Conservation (phyloP, 352 stramenopile species). For the Phytophthora citrophthora region DNA sequence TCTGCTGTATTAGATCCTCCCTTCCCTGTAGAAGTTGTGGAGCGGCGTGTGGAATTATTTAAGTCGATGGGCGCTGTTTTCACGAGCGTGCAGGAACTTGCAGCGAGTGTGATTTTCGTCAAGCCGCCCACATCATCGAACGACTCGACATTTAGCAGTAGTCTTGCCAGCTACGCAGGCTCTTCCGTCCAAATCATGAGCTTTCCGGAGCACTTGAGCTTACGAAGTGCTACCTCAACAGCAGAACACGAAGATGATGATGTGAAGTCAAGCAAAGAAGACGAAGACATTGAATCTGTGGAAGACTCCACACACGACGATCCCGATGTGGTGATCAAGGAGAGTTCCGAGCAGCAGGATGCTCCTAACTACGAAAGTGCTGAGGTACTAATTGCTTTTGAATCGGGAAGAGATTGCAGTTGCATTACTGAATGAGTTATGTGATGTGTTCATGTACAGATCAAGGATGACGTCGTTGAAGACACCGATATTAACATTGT, state of each 20-base stretch:
- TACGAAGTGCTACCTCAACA: constrained; percentile 29
- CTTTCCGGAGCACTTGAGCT: constrained; percentile 75
- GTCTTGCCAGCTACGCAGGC: constrained; percentile 55
- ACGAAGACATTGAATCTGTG: constrained; percentile 16
- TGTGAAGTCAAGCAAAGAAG: constrained; percentile 20
- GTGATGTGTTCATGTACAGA: constrained; percentile 7
- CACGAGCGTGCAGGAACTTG: constrained; percentile 82
- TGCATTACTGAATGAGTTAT: constrained; percentile 6
- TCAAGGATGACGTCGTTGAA: constrained; percentile 17
- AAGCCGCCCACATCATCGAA: constrained; percentile 61
- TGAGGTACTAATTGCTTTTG: constrained; percentile 17
- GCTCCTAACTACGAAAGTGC: constrained; percentile 17
- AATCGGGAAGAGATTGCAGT: not conserved
- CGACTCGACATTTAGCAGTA: constrained; percentile 72
- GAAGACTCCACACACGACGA: constrained; percentile 12
- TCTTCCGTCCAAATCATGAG: constrained; percentile 62
- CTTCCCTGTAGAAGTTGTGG: constrained; percentile 39
- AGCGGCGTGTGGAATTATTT: constrained; percentile 68
- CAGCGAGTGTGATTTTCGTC: constrained; percentile 84
- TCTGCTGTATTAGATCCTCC: constrained; percentile 8
- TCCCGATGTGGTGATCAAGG: constrained; percentile 23
- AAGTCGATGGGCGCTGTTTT: constrained; percentile 71
- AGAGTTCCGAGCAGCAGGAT: constrained; percentile 23
- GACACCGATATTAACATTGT: constrained; percentile 37
- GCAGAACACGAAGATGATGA: constrained; percentile 27